These are phyloP conservation scores for Didymella glomerata DNA, from an alignment of 2,329 filamentous ascomycete species.

Conservation along the genomic window DNA sequence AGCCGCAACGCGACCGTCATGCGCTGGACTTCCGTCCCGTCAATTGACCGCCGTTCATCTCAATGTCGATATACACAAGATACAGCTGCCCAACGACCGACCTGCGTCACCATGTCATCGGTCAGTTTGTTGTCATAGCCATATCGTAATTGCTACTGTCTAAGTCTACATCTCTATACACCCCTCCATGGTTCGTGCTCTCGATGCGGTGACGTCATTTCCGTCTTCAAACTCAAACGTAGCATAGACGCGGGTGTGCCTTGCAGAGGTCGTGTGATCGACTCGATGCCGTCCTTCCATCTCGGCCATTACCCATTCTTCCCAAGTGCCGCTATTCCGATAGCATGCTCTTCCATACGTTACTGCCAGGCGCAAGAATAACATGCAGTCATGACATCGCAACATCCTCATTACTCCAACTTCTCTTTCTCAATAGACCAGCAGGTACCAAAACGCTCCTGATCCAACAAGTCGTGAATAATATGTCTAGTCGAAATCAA, in stretches of 20 bases:
- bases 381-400: slow-evolving; percentile 29
- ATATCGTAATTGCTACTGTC: not conserved
- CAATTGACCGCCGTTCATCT: not conserved
- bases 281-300: slow-evolving; percentile 21
- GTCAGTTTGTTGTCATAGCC: slow-evolving; percentile 3
- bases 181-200: not conserved
- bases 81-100: not conserved
- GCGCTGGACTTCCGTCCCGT: not conserved
- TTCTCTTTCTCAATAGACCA: slow-evolving; percentile 13
- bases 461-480: slow-evolving; percentile 3
- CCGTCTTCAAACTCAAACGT: slow-evolving; percentile 23
- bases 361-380: slow-evolving; percentile 29
- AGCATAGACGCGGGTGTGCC: slow-evolving; percentile 44
- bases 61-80: not conserved
- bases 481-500: slow-evolving; percentile 19
- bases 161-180: slow-evolving; percentile 5
- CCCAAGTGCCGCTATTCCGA: slow-evolving; percentile 14
- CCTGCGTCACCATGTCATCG: slow-evolving; percentile 1
- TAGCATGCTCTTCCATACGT: slow-evolving; percentile 20
- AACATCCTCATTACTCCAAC: slow-evolving; percentile 15
- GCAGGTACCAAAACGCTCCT: slow-evolving; percentile 7
- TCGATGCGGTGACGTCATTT: slow-evolving; percentile 40
- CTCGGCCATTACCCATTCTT: slow-evolving; percentile 4
- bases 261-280: slow-evolving; percentile 45
- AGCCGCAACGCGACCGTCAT: slow-evolving; percentile 6